Evolutionary conservation across 805 yeast species (phyloP).

Genomic region (Wickerhamomyces canadensis): DNA sequence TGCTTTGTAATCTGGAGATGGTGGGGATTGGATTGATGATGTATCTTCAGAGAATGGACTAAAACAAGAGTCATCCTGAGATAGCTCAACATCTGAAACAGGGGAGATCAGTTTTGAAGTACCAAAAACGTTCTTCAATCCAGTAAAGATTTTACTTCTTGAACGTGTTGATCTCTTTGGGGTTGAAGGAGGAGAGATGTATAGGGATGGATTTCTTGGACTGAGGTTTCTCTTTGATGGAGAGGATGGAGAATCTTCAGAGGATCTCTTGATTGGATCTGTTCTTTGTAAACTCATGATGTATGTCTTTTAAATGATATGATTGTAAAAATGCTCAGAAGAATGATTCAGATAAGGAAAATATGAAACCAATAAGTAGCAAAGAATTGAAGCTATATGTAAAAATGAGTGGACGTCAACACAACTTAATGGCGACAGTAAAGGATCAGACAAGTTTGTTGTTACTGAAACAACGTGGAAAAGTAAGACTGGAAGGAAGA

Average conservation of each 20-base stretch:
- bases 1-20: slow-evolving; percentile 3
- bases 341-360: not conserved
- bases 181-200: slow-evolving; percentile 11
- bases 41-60: not conserved
- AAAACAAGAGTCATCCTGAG: not conserved
- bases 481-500: not conserved
- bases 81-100: slow-evolving; percentile 9
- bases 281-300: slow-evolving; percentile 9
- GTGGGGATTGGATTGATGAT: slow-evolving; percentile 5
- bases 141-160: slow-evolving; percentile 16
- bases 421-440: slow-evolving; percentile 27
- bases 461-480: not conserved
- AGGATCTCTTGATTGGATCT: slow-evolving; percentile 18
- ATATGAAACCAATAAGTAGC: no score
- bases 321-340: not conserved
- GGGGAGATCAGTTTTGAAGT: slow-evolving; percentile 11
- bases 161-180: slow-evolving; percentile 6
- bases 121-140: slow-evolving; percentile 18
- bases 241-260: slow-evolving; percentile 11
- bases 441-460: no score
- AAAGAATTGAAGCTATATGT: slow-evolving; percentile 5
- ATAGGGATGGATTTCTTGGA: slow-evolving; percentile 9
- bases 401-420: slow-evolving; percentile 28
- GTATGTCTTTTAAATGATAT: not conserved
- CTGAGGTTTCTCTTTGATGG: slow-evolving; percentile 15